Conservation (phyloP, 2,329 filamentous ascomycete species). For the Fusarium stilboides region DNA sequence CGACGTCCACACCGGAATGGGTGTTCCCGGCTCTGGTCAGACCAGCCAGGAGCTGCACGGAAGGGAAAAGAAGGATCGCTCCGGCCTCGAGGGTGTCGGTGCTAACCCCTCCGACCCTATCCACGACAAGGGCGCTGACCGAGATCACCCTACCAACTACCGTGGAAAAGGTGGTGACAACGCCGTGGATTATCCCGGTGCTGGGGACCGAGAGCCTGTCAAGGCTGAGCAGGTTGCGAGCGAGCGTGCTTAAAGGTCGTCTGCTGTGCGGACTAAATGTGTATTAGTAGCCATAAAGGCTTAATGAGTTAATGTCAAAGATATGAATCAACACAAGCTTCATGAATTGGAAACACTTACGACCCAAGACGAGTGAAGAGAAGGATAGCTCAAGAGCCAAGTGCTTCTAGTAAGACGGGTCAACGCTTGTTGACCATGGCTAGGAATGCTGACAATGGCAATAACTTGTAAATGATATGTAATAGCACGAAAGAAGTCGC, state of each 20-base stretch:
- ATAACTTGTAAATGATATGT: too few relatives aligned
- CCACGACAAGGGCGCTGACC: conserved; percentile 52
- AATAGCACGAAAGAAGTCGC: too few relatives aligned
- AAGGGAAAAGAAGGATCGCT: conserved; percentile 54
- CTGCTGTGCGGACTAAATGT: conserved; percentile 10
- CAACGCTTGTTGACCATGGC: too few relatives aligned
- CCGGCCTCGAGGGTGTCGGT: conserved; percentile 59
- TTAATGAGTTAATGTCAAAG: conserved; percentile 39
- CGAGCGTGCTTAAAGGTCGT: conserved; percentile 34
- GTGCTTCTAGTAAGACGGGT: too few relatives aligned
- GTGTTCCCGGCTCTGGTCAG: conserved; percentile 62
- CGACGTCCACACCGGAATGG: conserved; percentile 61
- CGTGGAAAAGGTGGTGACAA: conserved; percentile 36
- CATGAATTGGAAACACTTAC: too few relatives aligned
- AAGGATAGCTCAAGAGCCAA: too few relatives aligned
- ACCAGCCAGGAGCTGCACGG: conserved; percentile 59
- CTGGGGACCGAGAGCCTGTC: conserved; percentile 43
- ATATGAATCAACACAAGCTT: conserved; percentile 5
- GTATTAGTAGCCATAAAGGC: conserved; percentile 25
- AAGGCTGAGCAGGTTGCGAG: conserved; percentile 46
- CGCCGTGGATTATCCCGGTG: conserved; percentile 37
- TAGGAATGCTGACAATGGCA: too few relatives aligned
- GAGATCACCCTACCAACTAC: conserved; percentile 44
- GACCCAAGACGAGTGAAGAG: too few relatives aligned
- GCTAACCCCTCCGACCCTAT: conserved; percentile 51